A percentile compares a stretch with the other conserved stretches of the same genome.
Evolutionary conservation across 148 eudicot genomes (phyloP).

Genomic region (Amaranthus cruentus): DNA sequence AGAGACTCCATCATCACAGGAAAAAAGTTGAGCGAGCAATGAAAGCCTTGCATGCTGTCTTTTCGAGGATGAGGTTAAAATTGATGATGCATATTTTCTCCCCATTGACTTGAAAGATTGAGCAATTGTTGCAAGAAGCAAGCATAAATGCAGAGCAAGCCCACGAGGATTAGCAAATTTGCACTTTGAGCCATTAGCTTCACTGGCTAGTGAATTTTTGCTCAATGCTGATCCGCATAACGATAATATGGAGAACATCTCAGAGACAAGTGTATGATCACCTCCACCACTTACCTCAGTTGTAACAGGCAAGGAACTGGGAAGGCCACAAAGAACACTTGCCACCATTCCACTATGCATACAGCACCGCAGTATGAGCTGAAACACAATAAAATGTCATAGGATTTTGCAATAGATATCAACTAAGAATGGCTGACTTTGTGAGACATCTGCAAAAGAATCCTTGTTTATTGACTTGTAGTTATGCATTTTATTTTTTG

Average conservation of each 20-base stretch:
- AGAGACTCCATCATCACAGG: slow-evolving; percentile 59
- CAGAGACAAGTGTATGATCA: slow-evolving; percentile 86
- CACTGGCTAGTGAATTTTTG: slow-evolving; percentile 52
- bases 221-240: slow-evolving; percentile 52
- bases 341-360: slow-evolving; percentile 55
- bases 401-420: background rate
- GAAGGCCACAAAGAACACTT: slow-evolving; percentile 74
- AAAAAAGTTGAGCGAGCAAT: slow-evolving; percentile 70
- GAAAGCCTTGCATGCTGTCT: slow-evolving; percentile 82
- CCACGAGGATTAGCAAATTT: slow-evolving; percentile 50
- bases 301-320: slow-evolving; percentile 79
- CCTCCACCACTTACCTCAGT: slow-evolving; percentile 94
- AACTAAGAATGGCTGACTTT: background rate
- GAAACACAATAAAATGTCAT: slow-evolving; percentile 33
- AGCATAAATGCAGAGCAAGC: slow-evolving; percentile 62
- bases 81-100: slow-evolving; percentile 68
- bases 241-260: slow-evolving; percentile 69
- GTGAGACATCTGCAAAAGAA: too few species aligned
- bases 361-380: slow-evolving; percentile 82
- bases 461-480: too few species aligned
- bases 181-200: slow-evolving; percentile 40
- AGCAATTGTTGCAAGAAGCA: slow-evolving; percentile 72
- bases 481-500: too few species aligned
- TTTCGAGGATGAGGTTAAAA: slow-evolving; percentile 74
- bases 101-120: slow-evolving; percentile 79